Evolutionary conservation across 2,329 filamentous ascomycete genomes (phyloP), one percentile per base, ranked within the genome.

Genomic region (Alternaria alternata): DNA sequence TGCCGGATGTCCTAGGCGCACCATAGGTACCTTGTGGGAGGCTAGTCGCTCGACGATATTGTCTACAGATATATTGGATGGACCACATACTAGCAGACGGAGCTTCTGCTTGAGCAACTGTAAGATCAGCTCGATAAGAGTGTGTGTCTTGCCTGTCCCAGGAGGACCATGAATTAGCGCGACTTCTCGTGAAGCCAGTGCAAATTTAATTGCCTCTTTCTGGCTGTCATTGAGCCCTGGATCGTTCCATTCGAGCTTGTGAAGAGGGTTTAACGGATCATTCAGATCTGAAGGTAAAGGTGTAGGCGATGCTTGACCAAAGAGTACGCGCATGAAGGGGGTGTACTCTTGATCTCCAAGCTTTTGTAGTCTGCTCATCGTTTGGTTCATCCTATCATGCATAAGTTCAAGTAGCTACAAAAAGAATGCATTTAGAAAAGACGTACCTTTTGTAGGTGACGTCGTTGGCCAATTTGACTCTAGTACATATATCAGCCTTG

Each of bases 131-230:
- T 99, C 95, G 61, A 99, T 94, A 39, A 99, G 81, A 0, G 95
- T 98, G 75, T 98, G 94, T 0, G 95, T 99, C 79, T 99, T 99
- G 49, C 95, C 95, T 0, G 95, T 99, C 1, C 95, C 95, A 1
- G 95, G 95, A 0, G 95, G 95, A 0, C 95, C 95, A 75, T 99
- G 95, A 54, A 99, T 97, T 60, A 97, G 83, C 3, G 93, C 92
- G 28, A 98, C 86, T 71, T 97, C 93, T 54, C 85, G 85, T 1
- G 91, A 91, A 7, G 89, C 90, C 54, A 99, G 81, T 0, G 94
- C 93, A 74, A 98, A 99, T n/a, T 87, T 81, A 61, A 90, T 85
- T 1, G 87, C 87, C 63, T 88, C 85, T 69, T 87, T 85, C 66
- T 90, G 88, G 14, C 86, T 88, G 52, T 86, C 82, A 54, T 90